A percentile compares a stretch with the other conserved stretches of the same genome.
Conservation (phyloP, 345 rosid genomes). For the Hibiscus syriacus region DNA sequence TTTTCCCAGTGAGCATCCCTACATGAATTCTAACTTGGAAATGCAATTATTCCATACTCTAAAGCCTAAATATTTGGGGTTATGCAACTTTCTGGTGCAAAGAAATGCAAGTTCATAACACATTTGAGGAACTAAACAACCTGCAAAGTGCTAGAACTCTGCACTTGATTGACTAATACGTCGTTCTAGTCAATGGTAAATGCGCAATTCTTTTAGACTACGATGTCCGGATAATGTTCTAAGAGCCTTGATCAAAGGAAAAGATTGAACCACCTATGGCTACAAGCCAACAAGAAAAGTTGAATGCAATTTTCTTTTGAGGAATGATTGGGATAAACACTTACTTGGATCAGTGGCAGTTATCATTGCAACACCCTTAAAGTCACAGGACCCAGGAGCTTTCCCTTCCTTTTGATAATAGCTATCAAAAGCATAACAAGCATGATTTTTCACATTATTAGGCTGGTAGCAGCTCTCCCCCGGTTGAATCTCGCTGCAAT, state of each 20-base stretch:
- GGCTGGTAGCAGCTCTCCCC: slow-evolving; percentile 92
- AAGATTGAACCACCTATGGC: no score
- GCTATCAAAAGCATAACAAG: slow-evolving; percentile 94
- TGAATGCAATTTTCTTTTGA: background rate
- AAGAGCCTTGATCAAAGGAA: background rate
- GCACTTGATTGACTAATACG: background rate
- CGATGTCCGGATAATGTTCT: background rate
- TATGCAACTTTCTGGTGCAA: no score
- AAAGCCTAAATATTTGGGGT: no score
- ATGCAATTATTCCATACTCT: background rate
- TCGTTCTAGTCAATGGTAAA: background rate
- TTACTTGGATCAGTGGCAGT: slow-evolving; percentile 96
- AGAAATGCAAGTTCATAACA: no score
- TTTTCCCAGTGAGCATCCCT: slow-evolving; percentile 11
- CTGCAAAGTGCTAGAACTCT: background rate
- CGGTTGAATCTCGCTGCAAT: slow-evolving; percentile 91
- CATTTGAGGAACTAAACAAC: background rate
- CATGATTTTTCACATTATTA: slow-evolving; percentile 72
- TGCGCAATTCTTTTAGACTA: background rate
- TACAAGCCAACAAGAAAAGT: no score
- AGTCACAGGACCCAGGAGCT: slow-evolving; percentile 82
- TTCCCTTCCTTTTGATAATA: slow-evolving; percentile 83
- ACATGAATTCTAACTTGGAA: background rate
- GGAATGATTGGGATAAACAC: slow-evolving; percentile 10
- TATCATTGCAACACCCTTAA: slow-evolving; percentile 92